Evolutionary conservation across 129 eudicot species (phyloP), one percentile per base, ranked within the genome.

Genomic region (Helianthus tuberosus): DNA sequence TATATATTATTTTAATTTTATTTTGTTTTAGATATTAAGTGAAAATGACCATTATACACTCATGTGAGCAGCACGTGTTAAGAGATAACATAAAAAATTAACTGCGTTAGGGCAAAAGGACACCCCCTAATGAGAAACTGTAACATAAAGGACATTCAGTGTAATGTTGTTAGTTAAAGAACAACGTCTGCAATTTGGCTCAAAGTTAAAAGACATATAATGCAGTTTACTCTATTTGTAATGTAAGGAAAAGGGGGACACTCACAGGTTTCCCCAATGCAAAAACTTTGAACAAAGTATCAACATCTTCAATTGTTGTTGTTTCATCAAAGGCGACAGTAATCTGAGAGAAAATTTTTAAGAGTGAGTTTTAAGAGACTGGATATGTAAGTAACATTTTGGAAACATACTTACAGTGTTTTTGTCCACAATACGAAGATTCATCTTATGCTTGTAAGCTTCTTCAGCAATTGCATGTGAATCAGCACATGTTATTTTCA

Each of bases 251-350:
- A 41, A 67, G 16, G 58, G 49, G 17, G 20, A 66, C 8, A 84
- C 96, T 87, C 71, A 89, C 96, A 14, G 95, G 86, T 66, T 86
- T 93, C 68, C 96, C 96, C 77, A 80, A 54, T 2, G 95, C 83
- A 65, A 93, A 93, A 62, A 93, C 96, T 76, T 84, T 85, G 74
- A 93, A 93, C 68, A 93, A 83, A 72, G 85, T 84, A 77, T 93
- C 98, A 44, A 93, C 98, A 70, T 93, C 98, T 66, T 89, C 98
- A 46, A 93, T 79, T 11, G 98, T 87, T 47, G 98, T 87, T 69
- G 96, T 93, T 79, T 93, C 98, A 77, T 93, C 98, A 66, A 93
- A 93, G 20, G 96, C 48, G 36, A 86, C 96, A 47, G 98, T 93
- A 68, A 93, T 64, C 98, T 93, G 89, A 78, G 71, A 53, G 27